Evolutionary conservation across 2,329 filamentous ascomycete species (phyloP).

Genomic region (Clarireedia monteithiana): DNA sequence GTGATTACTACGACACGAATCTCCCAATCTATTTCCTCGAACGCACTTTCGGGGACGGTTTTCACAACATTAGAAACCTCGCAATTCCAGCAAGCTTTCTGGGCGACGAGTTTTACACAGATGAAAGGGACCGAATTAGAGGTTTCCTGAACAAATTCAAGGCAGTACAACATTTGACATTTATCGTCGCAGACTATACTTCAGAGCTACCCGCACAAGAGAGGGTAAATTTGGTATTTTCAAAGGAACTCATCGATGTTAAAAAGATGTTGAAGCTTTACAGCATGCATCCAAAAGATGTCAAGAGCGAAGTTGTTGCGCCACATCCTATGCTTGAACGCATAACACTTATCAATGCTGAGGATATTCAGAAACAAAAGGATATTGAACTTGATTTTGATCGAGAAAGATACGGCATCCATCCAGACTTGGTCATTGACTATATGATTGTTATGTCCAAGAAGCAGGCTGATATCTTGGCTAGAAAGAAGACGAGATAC

Average conservation of each 20-base stretch:
- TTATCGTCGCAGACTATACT: neutral
- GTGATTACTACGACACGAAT: no score
- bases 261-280: neutral
- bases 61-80: no score
- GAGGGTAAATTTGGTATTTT: neutral
- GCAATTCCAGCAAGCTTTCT: no score
- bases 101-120: no score
- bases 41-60: no score
- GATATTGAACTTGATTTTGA: no score
- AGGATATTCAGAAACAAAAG: neutral
- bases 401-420: neutral
- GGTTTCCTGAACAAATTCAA: no score
- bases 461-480: neutral
- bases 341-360: neutral
- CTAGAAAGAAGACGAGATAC: neutral
- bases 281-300: neutral
- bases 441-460: neutral
- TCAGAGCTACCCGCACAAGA: neutral
- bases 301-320: neutral
- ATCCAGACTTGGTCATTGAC: neutral
- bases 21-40: no score
- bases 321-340: neutral
- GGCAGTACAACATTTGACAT: neutral
- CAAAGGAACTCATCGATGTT: neutral
- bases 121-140: no score